Base-by-base conservation (phyloP, 495 filamentous ascomycete species). In the Xylaria nigripes region DNA sequence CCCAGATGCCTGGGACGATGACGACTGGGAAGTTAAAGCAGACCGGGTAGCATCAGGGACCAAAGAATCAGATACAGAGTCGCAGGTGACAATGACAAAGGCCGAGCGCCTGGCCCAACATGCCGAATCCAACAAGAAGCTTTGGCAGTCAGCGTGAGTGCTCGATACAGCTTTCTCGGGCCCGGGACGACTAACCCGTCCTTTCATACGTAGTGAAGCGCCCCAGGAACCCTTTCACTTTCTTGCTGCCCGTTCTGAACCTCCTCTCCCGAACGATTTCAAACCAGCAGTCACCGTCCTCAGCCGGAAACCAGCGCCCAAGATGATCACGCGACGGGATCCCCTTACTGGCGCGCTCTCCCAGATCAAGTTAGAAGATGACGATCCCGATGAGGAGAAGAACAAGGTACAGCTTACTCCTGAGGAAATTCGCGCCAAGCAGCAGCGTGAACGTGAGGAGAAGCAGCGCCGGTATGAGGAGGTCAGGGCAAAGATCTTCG, bases 401-500 rank as follows among this genome's bases (percentile, higher is more conserved):
- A 74, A 76, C 43, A 68, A 74, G 24, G 65, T 66, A n/a, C 75
- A 81, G 51, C 78, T 84, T 21, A 86, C 80, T 0, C 70, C 79
- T 5, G 86, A 89, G 51, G 86, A 95, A 70, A 79, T 87, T 29
- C 79, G 84, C 50, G 75, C 81, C 12, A 83, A 84, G 56, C 83
- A 89, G 32, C 77, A 87, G 68, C 76, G 78, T 48, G 88, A 94
- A 58, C 76, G 79, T 3, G 90, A 94, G 61, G 90, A 95, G 69
- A 95, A 90, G 73, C 84, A 92, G 71, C 83, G 83, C 45, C 86
- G 85, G 45, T 96, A 96, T 65, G 84, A 91, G 49, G 90, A 95
- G 70, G 86, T 79, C 2, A 77, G 90, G 12, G 86, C 90, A 60
- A 81, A 85, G 64, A 78, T 95, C n/a, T 90, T 95, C 67, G 89